Percentiles rank a stretch among this genome's conserved stretches.
These are phyloP conservation scores for Posidonia australis DNA, from an alignment of 106 monocot genomes.

Conservation along the genomic window DNA sequence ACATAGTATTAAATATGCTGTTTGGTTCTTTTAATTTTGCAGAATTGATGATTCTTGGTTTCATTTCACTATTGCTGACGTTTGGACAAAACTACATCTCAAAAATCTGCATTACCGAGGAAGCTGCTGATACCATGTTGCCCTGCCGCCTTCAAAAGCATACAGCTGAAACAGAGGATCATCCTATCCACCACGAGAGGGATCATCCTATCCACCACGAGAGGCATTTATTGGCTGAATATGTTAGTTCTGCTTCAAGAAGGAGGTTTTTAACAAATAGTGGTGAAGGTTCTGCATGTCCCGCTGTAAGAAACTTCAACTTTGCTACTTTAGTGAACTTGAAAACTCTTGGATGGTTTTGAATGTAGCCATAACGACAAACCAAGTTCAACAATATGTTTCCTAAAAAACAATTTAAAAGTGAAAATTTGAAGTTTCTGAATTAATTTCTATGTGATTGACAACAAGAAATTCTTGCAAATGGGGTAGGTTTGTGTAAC, in stretches of 20 bases:
- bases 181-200: slow-evolving; percentile 8
- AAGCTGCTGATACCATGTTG: slow-evolving; percentile 66
- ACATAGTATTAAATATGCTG: not conserved
- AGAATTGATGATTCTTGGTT: slow-evolving; percentile 91
- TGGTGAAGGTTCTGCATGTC: slow-evolving; percentile 3
- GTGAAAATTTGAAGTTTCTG: too few species aligned
- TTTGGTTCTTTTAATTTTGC: slow-evolving; percentile 17
- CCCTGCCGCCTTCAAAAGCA: slow-evolving; percentile 31
- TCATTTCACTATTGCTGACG: slow-evolving; percentile 76
- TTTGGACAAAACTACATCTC: slow-evolving; percentile 76
- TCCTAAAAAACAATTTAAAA: too few species aligned
- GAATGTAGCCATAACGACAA: too few species aligned
- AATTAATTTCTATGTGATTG: too few species aligned
- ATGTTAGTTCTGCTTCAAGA: not conserved
- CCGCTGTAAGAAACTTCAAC: not conserved
- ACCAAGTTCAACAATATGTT: too few species aligned
- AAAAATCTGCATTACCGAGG: slow-evolving; percentile 60
- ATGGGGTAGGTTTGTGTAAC: too few species aligned
- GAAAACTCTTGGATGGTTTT: too few species aligned
- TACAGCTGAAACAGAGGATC: slow-evolving; percentile 6
- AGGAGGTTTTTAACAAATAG: slow-evolving; percentile 2
- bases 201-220: not conserved
- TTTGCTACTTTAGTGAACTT: too few species aligned
- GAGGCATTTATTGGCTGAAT: slow-evolving; percentile 23
- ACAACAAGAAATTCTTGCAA: too few species aligned